Evolutionary conservation across 2,329 filamentous ascomycete species (phyloP), one percentile per base, ranked within the genome.

Genomic region (Colletotrichum liriopes): DNA sequence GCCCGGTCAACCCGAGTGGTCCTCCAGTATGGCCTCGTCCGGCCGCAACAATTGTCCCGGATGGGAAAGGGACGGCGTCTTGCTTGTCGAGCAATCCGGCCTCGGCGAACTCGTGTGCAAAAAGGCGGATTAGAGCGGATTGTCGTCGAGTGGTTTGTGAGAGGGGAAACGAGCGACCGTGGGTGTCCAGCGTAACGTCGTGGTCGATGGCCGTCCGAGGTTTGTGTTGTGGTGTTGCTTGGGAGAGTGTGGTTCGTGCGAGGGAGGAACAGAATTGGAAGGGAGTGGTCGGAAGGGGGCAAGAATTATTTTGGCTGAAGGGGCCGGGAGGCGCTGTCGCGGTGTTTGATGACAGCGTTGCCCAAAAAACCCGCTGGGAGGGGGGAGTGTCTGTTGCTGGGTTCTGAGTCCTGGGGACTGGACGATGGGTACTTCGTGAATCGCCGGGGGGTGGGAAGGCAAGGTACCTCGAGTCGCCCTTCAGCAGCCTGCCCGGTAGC

Each of bases 1-100:
- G 71, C 73, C 84, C 83, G 83, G 81, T 83, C 79, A 82, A 76
- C 80, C 80, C 79, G 77, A 77, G 77, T 76, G 78, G 78, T 80
- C 79, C 81, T 81, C 84, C 84, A 85, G 83, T 78, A 77, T 82
- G 79, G 79, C 78, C 80, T 77, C 73, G 72, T 61, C 75, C 77
- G 78, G 79, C 81, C 66, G 64, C 61, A 70, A 66, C 37, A n/a
- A 26, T 64, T 56, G 54, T 72, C 67, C 73, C 67, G 41, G 35
- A 43, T 54, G 60, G 71, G 72, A 63, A 64, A 51, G 49, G 65
- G 45, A 59, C 26, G 43, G 8, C 37, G 45, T 65, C 16, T 12
- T 51, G 8, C 35, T 26, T 41, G 52, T 41, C 29, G 45, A 49
- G 43, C 49, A 62, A 39, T 68, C 73, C 72, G 63, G 67, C 37